A percentile compares a stretch with the other conserved stretches of the same genome.
Conservation (phyloP, 139 green algal genomes). For the Trebouxia sp. region DNA sequence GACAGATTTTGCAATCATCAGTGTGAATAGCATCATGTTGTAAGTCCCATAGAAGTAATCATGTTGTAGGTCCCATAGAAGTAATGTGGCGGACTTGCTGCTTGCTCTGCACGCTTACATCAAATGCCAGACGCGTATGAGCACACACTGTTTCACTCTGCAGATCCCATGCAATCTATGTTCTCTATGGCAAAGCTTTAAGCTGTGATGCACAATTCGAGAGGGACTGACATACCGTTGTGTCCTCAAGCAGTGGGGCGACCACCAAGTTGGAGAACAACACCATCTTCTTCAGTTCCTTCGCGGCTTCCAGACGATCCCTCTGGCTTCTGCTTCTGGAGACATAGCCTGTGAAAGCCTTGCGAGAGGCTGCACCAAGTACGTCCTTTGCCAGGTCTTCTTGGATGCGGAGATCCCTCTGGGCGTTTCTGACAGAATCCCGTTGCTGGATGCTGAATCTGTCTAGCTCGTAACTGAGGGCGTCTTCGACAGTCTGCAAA, state of each 20-base stretch:
- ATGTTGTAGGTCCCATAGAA: too few species aligned
- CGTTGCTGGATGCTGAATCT: constrained; percentile 60
- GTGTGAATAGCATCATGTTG: too few species aligned
- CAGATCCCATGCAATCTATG: neutral
- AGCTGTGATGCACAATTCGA: too few species aligned
- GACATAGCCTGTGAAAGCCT: constrained; percentile 66
- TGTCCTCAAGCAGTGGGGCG: constrained; percentile 79
- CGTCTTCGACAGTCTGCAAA: constrained; percentile 39
- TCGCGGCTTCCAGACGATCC: constrained; percentile 70
- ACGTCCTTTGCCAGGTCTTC: constrained; percentile 49
- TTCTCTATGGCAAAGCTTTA: too few species aligned
- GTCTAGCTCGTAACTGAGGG: constrained; percentile 58
- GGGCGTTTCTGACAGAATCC: constrained; percentile 61
- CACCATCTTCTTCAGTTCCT: constrained; percentile 92
- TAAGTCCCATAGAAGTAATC: too few species aligned
- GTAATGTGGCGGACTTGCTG: too few species aligned
- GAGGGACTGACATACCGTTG: too few species aligned
- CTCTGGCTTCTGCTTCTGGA: constrained; percentile 52
- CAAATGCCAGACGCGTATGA: too few species aligned
- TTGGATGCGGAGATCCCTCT: constrained; percentile 75
- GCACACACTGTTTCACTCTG: too few species aligned
- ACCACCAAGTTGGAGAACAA: constrained; percentile 93
- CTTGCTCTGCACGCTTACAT: too few species aligned
- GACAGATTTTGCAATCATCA: too few species aligned
- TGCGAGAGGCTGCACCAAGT: constrained; percentile 14